Evolutionary conservation across 192 early-diverging fungal genomes (phyloP).

Genomic region (Physocladia obscura): DNA sequence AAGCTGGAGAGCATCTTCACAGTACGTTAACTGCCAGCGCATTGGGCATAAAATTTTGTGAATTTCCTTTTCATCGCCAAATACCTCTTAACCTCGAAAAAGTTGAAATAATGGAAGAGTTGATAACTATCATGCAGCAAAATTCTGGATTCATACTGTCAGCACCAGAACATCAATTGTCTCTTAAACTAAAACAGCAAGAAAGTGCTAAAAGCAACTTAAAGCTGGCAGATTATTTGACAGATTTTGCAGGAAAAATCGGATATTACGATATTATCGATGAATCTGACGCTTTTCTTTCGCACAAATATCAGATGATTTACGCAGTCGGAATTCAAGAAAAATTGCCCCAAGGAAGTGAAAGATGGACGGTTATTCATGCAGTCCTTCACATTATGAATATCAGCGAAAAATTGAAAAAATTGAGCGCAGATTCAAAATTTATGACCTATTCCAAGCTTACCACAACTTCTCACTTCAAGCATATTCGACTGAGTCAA

Average conservation of each 20-base stretch:
- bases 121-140: not conserved
- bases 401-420: not conserved
- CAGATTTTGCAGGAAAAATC: not conserved
- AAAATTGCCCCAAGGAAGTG: not conserved
- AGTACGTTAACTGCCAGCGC: not conserved
- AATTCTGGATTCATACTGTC: not conserved
- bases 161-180: conserved; percentile 24
- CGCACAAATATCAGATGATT: conserved; percentile 22
- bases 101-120: not conserved
- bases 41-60: not conserved
- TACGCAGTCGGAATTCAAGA: conserved; percentile 19
- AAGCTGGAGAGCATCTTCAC: not conserved
- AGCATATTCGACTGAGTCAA: not conserved
- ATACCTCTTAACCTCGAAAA: not conserved
- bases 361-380: not conserved
- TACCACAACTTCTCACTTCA: not conserved
- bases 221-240: not conserved
- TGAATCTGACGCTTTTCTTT: conserved; percentile 25
- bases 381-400: not conserved
- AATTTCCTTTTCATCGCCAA: not conserved
- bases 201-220: not conserved
- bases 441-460: not conserved
- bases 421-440: not conserved
- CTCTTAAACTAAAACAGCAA: conserved; percentile 12
- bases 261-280: conserved; percentile 14